phyloP scores from a whole-genome alignment of 495 filamentous ascomycete species.

The Darksidea phi region DNA sequence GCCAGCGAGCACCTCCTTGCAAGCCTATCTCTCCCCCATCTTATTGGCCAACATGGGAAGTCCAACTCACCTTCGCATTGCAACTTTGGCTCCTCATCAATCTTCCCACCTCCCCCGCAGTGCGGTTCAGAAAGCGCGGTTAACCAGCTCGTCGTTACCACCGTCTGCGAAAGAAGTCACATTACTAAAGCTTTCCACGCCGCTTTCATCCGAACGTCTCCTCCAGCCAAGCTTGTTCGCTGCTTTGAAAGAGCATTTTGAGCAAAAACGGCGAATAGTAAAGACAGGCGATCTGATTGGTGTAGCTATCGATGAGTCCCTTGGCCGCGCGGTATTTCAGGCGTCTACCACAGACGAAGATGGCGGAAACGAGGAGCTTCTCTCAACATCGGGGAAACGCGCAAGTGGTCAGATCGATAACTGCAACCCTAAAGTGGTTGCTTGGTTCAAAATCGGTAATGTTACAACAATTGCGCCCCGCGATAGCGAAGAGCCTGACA shows the following conservation, averaged over 20 bases:
- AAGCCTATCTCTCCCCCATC: constrained; percentile 79
- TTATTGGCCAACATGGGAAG: constrained; percentile 79
- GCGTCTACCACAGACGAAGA: constrained; percentile 44
- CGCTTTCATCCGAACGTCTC: constrained; percentile 76
- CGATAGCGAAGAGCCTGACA: constrained; percentile 54
- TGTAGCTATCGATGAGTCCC: constrained; percentile 76
- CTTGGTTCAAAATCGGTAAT: constrained; percentile 85
- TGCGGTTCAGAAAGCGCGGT: constrained; percentile 27
- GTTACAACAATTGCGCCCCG: constrained; percentile 56
- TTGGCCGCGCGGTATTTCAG: constrained; percentile 73
- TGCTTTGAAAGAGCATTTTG: constrained; percentile 82
- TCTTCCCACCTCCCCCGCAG: constrained; percentile 18
- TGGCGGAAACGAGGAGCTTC: constrained; percentile 35
- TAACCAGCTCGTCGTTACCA: constrained; percentile 57
- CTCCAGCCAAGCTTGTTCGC: constrained; percentile 81
- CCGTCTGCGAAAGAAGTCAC: constrained; percentile 89
- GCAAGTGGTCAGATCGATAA: neutral
- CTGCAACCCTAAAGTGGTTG: constrained; percentile 58
- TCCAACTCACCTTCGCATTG: constrained; percentile 61
- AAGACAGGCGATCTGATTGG: constrained; percentile 84
- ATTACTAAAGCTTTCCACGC: constrained; percentile 84
- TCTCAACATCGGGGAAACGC: constrained; percentile 25
- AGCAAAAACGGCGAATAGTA: constrained; percentile 71
- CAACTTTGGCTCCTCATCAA: constrained; percentile 33
- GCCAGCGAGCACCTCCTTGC: constrained; percentile 47